Evolutionary conservation across 305 asterid genomes (phyloP).

Genomic region (Rubia tinctorum): DNA sequence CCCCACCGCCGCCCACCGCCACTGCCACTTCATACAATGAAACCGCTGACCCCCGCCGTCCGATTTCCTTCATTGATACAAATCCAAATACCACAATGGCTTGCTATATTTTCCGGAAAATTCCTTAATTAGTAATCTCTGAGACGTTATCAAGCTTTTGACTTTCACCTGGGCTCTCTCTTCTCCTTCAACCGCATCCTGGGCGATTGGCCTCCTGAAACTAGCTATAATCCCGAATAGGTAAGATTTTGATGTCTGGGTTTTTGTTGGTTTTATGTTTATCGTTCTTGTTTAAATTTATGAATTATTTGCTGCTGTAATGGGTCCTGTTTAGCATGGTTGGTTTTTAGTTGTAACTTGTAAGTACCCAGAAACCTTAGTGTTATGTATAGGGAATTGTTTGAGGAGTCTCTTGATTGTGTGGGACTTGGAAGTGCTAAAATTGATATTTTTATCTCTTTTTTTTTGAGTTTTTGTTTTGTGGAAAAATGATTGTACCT

Average conservation of each 20-base stretch:
- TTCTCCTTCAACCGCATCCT: background rate
- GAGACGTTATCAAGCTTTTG: background rate
- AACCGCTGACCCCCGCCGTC: background rate
- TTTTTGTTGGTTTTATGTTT: background rate
- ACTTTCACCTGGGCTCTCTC: no score
- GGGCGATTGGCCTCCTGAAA: background rate
- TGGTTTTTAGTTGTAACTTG: background rate
- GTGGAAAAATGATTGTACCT: background rate
- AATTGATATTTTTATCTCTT: no score
- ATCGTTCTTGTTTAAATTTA: background rate
- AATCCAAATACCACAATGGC: background rate
- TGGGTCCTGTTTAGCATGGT: background rate
- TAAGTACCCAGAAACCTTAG: no score
- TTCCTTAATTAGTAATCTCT: no score
- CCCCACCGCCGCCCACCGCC: background rate
- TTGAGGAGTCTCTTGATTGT: background rate
- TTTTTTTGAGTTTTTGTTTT: background rate
- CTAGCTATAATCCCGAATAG: background rate
- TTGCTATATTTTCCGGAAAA: no score
- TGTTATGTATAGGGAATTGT: background rate
- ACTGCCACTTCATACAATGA: background rate
- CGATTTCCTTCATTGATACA: background rate
- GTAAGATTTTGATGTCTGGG: background rate
- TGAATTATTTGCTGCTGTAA: background rate
- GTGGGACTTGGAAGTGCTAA: no score